Evolutionary conservation across 108 stramenopile genomes (phyloP).

Genomic region (Discostella stelligeroides): DNA sequence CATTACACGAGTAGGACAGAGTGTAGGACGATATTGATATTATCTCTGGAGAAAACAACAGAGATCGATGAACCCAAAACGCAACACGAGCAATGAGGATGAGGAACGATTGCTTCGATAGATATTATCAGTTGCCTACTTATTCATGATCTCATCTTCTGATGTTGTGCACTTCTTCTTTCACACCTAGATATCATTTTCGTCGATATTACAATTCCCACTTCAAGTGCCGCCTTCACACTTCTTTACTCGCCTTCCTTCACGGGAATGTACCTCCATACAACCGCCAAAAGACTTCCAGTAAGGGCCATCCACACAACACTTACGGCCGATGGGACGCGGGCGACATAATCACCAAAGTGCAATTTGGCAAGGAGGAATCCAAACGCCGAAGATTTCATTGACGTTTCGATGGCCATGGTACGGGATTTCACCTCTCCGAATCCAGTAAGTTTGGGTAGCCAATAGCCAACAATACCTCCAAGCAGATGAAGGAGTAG

Average conservation of each 20-base stretch:
- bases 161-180: too few relatives aligned
- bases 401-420: conserved; percentile 98
- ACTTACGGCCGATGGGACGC: conserved; percentile 96
- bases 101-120: too few relatives aligned
- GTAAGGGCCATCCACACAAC: conserved; percentile 99
- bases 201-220: too few relatives aligned
- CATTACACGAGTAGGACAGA: too few relatives aligned
- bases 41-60: too few relatives aligned
- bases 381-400: conserved; percentile 97
- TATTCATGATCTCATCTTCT: too few relatives aligned
- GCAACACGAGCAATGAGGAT: too few relatives aligned
- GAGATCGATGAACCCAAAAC: too few relatives aligned
- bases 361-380: conserved; percentile 98
- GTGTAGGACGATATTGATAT: too few relatives aligned
- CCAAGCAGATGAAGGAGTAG: conserved; percentile 94
- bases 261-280: conserved; percentile 97
- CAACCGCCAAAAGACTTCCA: conserved; percentile 89
- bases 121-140: too few relatives aligned
- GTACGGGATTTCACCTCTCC: conserved; percentile 91
- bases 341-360: conserved; percentile 91
- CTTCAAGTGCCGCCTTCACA: not conserved
- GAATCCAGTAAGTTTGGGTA: conserved; percentile 86
- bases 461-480: conserved; percentile 89
- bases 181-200: too few relatives aligned
- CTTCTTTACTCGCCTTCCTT: conserved; percentile 49